phyloP scores from a whole-genome alignment of 768 basidiomycete species.

The Amanita thiersii region DNA sequence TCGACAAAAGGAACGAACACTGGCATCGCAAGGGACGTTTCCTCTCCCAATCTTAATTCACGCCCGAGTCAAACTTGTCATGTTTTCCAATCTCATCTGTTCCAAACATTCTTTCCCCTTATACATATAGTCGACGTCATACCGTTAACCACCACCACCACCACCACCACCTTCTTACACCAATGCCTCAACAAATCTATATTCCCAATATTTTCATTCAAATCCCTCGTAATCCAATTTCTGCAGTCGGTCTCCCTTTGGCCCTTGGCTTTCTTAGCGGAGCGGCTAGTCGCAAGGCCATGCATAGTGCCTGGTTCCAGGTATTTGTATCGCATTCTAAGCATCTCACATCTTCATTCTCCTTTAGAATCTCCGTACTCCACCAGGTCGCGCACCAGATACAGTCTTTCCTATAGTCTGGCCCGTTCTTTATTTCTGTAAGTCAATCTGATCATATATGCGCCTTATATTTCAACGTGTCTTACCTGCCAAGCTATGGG shows the following conservation, averaged over 20 bases:
- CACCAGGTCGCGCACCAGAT: slow-evolving; percentile 44
- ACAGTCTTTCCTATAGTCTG: slow-evolving; percentile 53
- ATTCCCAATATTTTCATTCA: slow-evolving; percentile 44
- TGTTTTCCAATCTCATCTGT: neutral
- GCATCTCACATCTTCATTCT: neutral
- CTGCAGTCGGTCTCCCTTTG: slow-evolving; percentile 53
- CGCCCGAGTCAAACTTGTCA: too few relatives aligned
- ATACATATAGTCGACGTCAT: too few relatives aligned
- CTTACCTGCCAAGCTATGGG: slow-evolving; percentile 41
- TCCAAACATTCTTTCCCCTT: neutral
- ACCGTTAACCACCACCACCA: too few relatives aligned
- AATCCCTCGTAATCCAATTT: slow-evolving; percentile 47
- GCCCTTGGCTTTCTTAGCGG: slow-evolving; percentile 47
- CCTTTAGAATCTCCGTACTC: slow-evolving; percentile 35
- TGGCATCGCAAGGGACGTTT: slow-evolving; percentile 24
- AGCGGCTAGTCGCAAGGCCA: slow-evolving; percentile 34
- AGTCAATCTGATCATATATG: neutral
- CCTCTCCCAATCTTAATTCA: neutral
- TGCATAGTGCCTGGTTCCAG: slow-evolving; percentile 50
- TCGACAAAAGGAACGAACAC: slow-evolving; percentile 59
- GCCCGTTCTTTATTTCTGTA: slow-evolving; percentile 38
- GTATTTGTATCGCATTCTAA: slow-evolving; percentile 19
- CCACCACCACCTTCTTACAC: slow-evolving; percentile 16
- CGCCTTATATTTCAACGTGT: slow-evolving; percentile 8
- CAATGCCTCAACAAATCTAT: slow-evolving; percentile 25